Percentiles rank a stretch among this genome's conserved stretches.
Evolutionary conservation across 495 filamentous ascomycete species (phyloP).

Genomic region (Glarea lozoyensis): DNA sequence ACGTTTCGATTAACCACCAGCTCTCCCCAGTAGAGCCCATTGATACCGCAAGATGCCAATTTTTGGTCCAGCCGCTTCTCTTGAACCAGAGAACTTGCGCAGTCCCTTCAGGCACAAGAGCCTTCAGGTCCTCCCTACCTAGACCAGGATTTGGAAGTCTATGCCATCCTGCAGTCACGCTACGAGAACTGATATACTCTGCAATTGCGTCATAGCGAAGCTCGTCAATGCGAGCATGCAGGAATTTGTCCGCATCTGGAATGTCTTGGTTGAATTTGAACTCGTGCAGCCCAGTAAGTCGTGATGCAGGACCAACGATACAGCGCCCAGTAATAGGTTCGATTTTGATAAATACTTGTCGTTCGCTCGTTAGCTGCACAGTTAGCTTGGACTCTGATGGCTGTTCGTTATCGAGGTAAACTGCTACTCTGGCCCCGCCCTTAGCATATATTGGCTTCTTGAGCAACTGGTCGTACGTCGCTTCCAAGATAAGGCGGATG

Average conservation of each 20-base stretch:
- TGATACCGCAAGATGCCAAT: conserved; percentile 61
- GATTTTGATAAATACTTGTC: conserved; percentile 50
- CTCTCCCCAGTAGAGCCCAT: conserved; percentile 64
- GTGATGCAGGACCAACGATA: conserved; percentile 36
- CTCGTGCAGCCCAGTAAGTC: conserved; percentile 32
- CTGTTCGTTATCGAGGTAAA: conserved; percentile 46
- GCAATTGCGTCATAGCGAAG: conserved; percentile 49
- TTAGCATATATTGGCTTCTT: conserved; percentile 47
- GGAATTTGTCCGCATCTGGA: conserved; percentile 45
- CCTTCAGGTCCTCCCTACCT: conserved; percentile 48
- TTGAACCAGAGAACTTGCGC: conserved; percentile 55
- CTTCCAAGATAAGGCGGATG: conserved; percentile 52
- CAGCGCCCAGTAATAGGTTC: conserved; percentile 60
- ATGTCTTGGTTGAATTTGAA: conserved; percentile 40
- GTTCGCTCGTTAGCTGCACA: conserved; percentile 54
- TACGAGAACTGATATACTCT: conserved; percentile 54
- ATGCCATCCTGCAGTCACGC: conserved; percentile 54
- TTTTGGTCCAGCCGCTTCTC: conserved; percentile 48
- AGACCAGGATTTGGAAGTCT: conserved; percentile 40
- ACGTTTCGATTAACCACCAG: conserved; percentile 59
- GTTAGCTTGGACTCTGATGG: conserved; percentile 57
- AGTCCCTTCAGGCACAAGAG: conserved; percentile 50
- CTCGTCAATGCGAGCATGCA: conserved; percentile 39
- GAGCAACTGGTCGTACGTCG: conserved; percentile 48
- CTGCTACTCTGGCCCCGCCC: conserved; percentile 41